Conservation (phyloP, 83 land plant genomes). For the Diphasiastrum complanatum region DNA sequence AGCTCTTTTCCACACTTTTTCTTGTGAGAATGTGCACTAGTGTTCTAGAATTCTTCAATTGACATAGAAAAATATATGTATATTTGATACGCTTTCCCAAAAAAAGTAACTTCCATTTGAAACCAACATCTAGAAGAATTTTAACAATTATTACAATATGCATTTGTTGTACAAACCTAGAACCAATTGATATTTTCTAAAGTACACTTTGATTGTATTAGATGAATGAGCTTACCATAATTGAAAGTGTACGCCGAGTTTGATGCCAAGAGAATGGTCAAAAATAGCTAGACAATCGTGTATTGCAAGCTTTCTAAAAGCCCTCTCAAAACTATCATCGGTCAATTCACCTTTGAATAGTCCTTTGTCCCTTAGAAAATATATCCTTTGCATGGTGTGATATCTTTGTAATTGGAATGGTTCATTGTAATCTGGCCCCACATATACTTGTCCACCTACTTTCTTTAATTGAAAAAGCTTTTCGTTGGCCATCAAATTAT, state of each 20-base stretch:
- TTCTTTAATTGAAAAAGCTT: constrained; percentile 44
- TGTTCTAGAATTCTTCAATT: no score
- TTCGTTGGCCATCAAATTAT: constrained; percentile 53
- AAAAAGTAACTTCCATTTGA: no score
- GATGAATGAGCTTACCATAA: constrained; percentile 58
- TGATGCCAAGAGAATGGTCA: constrained; percentile 72
- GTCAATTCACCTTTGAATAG: constrained; percentile 74
- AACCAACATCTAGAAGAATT: no score
- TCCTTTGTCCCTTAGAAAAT: constrained; percentile 44
- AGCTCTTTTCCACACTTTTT: no score
- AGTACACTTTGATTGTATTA: background rate
- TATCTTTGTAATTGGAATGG: constrained; percentile 87
- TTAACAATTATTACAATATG: no score
- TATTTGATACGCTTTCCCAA: no score
- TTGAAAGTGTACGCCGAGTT: constrained; percentile 68
- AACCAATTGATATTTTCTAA: no score
- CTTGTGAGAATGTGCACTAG: no score
- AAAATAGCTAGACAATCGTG: constrained; percentile 51
- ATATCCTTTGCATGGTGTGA: constrained; percentile 61
- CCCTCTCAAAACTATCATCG: constrained; percentile 30
- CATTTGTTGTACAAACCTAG: no score
- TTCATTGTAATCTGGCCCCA: constrained; percentile 57
- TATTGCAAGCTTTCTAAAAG: constrained; percentile 43
- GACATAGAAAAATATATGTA: no score
- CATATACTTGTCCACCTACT: constrained; percentile 32